Base-by-base conservation (phyloP, 1,139 yeast genomes). In the Waltiozyma sp. region DNA sequence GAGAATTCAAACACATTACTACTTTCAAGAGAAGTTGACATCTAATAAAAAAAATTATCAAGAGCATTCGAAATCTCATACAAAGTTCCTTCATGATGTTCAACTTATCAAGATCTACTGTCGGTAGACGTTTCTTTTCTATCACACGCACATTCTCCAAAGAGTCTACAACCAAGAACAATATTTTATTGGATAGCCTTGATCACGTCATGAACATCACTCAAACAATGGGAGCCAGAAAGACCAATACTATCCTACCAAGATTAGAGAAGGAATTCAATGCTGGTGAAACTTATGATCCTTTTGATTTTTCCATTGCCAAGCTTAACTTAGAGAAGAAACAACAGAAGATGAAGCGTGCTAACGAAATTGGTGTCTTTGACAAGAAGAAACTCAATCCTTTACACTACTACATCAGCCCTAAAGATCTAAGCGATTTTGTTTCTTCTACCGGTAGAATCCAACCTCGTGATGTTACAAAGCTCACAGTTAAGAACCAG, bases 271-370 rank as follows among this genome's bases (percentile, higher is more conserved):
- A 64, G 48, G 61, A 58, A 40, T 74, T 77, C 54, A 58, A 58
- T 13, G 57, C 59, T 5, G 73, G 73, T 36, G 64, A 69, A 2
- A 68, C 72, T 2, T 81, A 82, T 56, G 86, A 80, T 52, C 89
- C 93, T 41, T 82, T 80, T 63, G 89, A 82, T 61, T 81, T 82
- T 50, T 76, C 85, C 38, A 61, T 73, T 56, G 75, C 77, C 40
- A 74, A 72, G 49, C 55, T 73, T n/a, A 52, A 57, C 40, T 48
- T 64, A 15, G 68, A 64, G 24, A 59, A 50, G 41, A 62, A 58
- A 46, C 39, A 46, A 28, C 45, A 45, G 15, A 45, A 47, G 19
- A 4, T n/a, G 10, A 50, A 45, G 37, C 45, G 46, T 14, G 40
- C 21, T 21, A 21, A 41, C 13, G 41, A 47, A 14, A 38, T 37